These are phyloP conservation scores for Xylaria sp. DNA, from an alignment of 2,329 filamentous ascomycete species.

Conservation along the genomic window DNA sequence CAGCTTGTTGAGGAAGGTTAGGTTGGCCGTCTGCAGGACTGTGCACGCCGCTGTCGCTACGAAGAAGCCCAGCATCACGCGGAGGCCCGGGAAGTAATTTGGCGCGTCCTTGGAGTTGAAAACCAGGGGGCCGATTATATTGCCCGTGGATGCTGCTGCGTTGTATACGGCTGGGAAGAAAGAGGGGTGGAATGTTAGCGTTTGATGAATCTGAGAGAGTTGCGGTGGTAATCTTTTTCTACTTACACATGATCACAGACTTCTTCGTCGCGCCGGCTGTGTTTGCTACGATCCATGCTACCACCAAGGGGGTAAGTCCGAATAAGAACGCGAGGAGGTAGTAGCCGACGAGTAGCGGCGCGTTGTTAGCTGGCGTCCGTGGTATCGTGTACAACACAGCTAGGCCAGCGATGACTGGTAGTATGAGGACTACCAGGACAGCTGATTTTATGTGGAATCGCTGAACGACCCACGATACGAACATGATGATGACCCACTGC, in stretches of 20 bases:
- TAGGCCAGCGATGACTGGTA: conserved; percentile 70
- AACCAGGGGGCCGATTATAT: conserved; percentile 74
- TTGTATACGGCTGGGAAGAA: conserved; percentile 63
- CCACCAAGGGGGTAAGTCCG: conserved; percentile 72
- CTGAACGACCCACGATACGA: conserved; percentile 67
- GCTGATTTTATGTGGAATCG: conserved; percentile 67
- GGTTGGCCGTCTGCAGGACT: conserved; percentile 63
- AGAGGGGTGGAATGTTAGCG: neutral
- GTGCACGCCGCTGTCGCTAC: conserved; percentile 64
- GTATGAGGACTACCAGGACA: conserved; percentile 63
- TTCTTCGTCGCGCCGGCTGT: conserved; percentile 76
- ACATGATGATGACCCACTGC: conserved; percentile 68
- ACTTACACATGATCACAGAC: conserved; percentile 66
- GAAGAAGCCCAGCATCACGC: conserved; percentile 65
- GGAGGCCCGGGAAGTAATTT: conserved; percentile 66
- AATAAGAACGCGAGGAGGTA: conserved; percentile 75
- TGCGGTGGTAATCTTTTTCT: no score
- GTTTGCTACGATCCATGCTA: conserved; percentile 76
- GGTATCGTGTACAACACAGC: conserved; percentile 67
- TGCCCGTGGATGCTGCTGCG: conserved; percentile 69
- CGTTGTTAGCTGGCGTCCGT: conserved; percentile 54
- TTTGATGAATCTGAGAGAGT: neutral
- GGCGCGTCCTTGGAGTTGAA: conserved; percentile 70
- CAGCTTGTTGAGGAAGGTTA: conserved; percentile 66
- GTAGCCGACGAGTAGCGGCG: conserved; percentile 67